A percentile compares a stretch with the other conserved stretches of the same genome.
These are phyloP conservation scores for Kuraishia ogatae DNA, from an alignment of 805 yeast species.

Conservation along the genomic window DNA sequence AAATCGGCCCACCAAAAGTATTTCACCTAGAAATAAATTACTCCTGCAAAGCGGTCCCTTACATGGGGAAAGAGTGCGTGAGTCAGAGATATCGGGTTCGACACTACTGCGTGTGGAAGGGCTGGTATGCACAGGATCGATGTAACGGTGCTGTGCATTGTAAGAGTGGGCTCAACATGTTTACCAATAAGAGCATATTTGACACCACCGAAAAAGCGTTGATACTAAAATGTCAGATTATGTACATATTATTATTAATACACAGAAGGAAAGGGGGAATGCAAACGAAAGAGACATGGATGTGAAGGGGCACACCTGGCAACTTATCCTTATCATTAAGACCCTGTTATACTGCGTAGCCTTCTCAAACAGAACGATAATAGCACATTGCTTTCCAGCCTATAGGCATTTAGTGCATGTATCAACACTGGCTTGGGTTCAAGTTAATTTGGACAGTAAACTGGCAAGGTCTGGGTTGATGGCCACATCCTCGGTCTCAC, in stretches of 20 bases:
- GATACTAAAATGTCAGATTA: no score
- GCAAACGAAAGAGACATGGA: neutral
- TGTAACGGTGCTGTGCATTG: neutral
- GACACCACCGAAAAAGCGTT: no score
- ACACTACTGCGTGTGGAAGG: neutral
- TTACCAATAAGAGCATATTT: no score
- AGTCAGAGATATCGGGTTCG: neutral
- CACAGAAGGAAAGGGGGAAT: neutral
- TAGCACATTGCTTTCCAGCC: no score
- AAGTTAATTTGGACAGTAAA: constrained; percentile 8
- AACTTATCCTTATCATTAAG: no score
- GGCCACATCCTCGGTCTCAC: neutral
- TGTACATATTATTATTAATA: neutral
- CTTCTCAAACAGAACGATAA: no score
- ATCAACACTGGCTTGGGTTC: neutral
- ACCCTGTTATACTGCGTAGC: no score
- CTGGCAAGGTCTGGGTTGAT: constrained; percentile 9
- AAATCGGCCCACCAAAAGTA: neutral
- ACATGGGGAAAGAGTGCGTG: neutral
- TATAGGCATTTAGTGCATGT: no score
- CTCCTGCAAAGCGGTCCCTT: neutral
- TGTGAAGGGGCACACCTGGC: neutral
- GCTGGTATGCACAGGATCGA: neutral
- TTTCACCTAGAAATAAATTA: neutral
- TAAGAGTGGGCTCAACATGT: neutral